Base-by-base conservation (phyloP, 495 filamentous ascomycete genomes). In the Aspergillus diversus region DNA sequence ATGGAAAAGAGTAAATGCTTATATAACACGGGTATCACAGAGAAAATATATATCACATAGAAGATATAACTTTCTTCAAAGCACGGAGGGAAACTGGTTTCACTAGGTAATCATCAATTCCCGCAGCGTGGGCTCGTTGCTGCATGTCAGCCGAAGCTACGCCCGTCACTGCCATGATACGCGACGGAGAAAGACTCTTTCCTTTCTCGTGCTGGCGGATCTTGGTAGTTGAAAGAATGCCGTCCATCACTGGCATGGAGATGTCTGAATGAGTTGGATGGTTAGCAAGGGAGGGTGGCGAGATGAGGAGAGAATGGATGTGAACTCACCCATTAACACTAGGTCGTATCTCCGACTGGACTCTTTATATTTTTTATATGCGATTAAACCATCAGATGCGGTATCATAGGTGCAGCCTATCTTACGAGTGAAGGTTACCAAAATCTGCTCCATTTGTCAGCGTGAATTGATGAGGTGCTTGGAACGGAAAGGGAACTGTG, bases 351-450 rank as follows among this genome's bases (percentile, higher is more conserved):
- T 56, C 7, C 52, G 60, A 33, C 51, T 43, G n/a, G 64, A 39
- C 12, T 63, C 43, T 16, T 73, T 69, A 48, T 78, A 85, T 5
- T 73, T 69, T 21, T 86, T 70, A 21, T 87, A 66, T 3, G 86
- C 85, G 42, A 86, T 77, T 6, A 82, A 73, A 12, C 86, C 86
- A 60, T 88, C 83, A 33, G 71, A 67, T 0, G 85, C 86, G 5
- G 78, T 81, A n/a, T 73, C 71, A 47, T 79, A 81, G 31, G 63
- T 67, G 49, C 79, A 78, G 7, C 73, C 69, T 0, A 82, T 73
- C 62, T 82, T 86, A 43, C 72, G 72, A 60, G 84, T 72, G 58
- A 81, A 69, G 4, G 69, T 71, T n/a, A 59, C 60, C 11, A 71
- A 32, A 31, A 68, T 68, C 69, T 71, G 13, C 11, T 39, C 12